A percentile compares a stretch with the other conserved stretches of the same genome.
phyloP scores from a whole-genome alignment of 1,284 basidiomycete species.

The Boletellus deceptivus region DNA sequence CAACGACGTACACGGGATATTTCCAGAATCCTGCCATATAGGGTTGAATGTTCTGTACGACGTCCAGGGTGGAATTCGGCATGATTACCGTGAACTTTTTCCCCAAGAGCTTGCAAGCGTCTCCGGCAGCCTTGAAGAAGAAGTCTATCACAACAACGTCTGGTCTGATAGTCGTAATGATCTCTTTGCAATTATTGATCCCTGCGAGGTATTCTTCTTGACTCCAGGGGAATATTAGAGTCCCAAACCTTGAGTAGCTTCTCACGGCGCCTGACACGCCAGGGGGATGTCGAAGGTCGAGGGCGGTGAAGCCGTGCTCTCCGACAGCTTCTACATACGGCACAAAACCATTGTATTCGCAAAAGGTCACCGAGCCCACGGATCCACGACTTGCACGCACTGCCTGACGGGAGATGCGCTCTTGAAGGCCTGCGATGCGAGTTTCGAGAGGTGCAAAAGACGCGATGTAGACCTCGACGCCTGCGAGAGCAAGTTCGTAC shows the following conservation, averaged over 20 bases:
- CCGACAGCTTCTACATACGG: neutral
- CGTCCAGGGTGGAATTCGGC: slow-evolving; percentile 1
- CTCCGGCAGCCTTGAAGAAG: neutral
- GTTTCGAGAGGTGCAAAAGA: neutral
- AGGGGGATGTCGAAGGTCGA: neutral
- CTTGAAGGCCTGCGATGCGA: neutral
- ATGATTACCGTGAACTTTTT: neutral
- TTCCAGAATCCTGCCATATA: neutral
- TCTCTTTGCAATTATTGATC: neutral
- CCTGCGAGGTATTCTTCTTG: neutral
- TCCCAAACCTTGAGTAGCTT: neutral
- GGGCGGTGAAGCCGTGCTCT: neutral
- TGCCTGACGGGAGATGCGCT: neutral
- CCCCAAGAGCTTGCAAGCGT: slow-evolving; percentile 2
- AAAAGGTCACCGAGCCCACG: slow-evolving; percentile 1
- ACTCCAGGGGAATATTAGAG: neutral
- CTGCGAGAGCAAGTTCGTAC: slow-evolving; percentile 3
- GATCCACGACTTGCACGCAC: neutral
- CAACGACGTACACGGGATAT: neutral
- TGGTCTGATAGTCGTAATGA: neutral
- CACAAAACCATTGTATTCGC: neutral
- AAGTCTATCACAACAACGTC: neutral
- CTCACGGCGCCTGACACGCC: neutral
- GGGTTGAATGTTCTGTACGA: neutral
- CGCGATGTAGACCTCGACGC: neutral